A percentile compares a stretch with the other conserved stretches of the same genome.
Conservation (phyloP, 768 basidiomycete genomes). For the Coprinellus micaceus region DNA sequence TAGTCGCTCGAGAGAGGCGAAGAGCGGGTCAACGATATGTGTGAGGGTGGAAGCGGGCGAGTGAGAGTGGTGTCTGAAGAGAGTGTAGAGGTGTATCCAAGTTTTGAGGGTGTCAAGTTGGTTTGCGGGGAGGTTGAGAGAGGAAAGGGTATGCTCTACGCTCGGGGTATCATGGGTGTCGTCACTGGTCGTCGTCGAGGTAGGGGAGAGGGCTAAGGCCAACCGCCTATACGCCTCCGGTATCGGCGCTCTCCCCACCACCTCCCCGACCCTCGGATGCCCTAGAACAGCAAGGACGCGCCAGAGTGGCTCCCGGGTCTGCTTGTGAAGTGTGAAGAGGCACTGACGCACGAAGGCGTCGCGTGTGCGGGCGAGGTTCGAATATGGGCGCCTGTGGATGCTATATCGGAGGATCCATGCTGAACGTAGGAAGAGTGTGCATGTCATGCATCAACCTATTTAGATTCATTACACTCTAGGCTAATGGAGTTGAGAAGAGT, state of each 20-base stretch:
- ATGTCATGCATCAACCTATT: too few relatives aligned
- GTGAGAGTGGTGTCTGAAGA: conserved; percentile 45
- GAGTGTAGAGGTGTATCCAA: conserved; percentile 55
- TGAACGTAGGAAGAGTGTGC: neutral
- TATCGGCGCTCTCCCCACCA: conserved; percentile 19
- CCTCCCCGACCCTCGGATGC: too few relatives aligned
- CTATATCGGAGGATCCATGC: neutral
- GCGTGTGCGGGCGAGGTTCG: neutral
- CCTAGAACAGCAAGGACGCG: conserved; percentile 33
- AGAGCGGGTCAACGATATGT: conserved; percentile 40
- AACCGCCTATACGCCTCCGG: conserved; percentile 28
- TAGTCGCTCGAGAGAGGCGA: conserved; percentile 32
- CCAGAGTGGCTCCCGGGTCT: conserved; percentile 41
- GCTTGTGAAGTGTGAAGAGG: conserved; percentile 14
- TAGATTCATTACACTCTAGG: too few relatives aligned
- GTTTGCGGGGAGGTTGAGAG: too few relatives aligned
- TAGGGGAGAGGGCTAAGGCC: conserved; percentile 35
- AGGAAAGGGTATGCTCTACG: too few relatives aligned
- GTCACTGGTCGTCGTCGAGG: too few relatives aligned
- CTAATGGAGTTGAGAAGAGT: too few relatives aligned
- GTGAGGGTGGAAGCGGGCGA: conserved; percentile 42
- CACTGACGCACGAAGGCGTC: neutral
- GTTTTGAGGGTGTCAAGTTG: conserved; percentile 30
- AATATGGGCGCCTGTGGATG: neutral
- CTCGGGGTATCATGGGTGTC: too few relatives aligned